Percentiles rank a stretch among this genome's conserved stretches.
Evolutionary conservation across 805 yeast species (phyloP).

Genomic region (Yamadazyma tumulicola): DNA sequence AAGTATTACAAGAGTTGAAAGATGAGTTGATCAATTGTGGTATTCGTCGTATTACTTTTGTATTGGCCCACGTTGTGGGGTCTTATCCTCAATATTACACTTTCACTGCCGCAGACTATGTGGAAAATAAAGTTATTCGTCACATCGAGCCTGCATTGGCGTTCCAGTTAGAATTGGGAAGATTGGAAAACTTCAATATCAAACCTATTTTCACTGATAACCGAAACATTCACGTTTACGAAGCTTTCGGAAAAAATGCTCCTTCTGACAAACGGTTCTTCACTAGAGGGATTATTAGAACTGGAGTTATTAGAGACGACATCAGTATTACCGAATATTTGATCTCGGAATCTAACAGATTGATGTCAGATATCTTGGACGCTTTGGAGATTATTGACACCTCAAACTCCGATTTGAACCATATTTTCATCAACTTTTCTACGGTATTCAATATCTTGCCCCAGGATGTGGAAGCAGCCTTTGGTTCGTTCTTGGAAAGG

Average conservation of each 20-base stretch:
- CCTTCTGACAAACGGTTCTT: constrained; percentile 92
- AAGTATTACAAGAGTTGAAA: constrained; percentile 61
- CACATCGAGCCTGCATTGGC: constrained; percentile 98
- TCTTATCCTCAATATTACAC: constrained; percentile 94
- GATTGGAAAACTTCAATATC: constrained; percentile 92
- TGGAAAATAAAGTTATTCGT: constrained; percentile 90
- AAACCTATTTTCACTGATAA: constrained; percentile 94
- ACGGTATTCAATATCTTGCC: constrained; percentile 94
- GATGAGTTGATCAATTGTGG: constrained; percentile 68
- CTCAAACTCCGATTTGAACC: constrained; percentile 92
- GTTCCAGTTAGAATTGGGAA: constrained; percentile 91
- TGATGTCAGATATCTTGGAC: constrained; percentile 94
- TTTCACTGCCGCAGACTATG: constrained; percentile 81
- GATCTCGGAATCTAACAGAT: constrained; percentile 92
- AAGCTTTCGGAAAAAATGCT: constrained; percentile 92
- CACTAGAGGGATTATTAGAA: constrained; percentile 95
- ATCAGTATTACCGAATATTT: constrained; percentile 89
- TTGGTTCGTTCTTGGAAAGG: constrained; percentile 96
- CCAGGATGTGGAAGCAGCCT: constrained; percentile 94
- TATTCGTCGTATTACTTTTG: constrained; percentile 90
- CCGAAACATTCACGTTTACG: constrained; percentile 96
- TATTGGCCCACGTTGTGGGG: constrained; percentile 80
- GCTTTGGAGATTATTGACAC: constrained; percentile 93
- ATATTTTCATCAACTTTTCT: constrained; percentile 94
- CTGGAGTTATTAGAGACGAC: constrained; percentile 92